Base-by-base conservation (phyloP, 2,329 filamentous ascomycete species). In the Knoxdaviesia capensis region DNA sequence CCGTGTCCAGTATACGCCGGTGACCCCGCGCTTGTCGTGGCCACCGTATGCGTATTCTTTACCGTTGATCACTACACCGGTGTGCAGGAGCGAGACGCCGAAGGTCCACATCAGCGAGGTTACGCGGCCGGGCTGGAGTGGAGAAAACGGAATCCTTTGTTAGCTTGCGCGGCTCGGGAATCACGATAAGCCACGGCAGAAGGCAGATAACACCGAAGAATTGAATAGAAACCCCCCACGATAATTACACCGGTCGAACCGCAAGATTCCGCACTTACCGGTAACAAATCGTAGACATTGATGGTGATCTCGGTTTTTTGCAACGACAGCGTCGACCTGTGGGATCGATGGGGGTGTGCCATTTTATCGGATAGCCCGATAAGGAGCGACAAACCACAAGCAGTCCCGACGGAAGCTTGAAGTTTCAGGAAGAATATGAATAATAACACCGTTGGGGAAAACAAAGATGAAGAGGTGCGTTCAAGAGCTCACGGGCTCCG, bases 1-100 rank as follows among this genome's bases (percentile, higher is more conserved):
- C 47, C 67, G 75, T 10, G 82, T 88, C 75, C 77, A 86, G 61
- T 90, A 92, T 6, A 92, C 83, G 40, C 84, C 84, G 4, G 80
- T 88, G 44, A 78, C 58, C 29, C 71, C 71, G 40, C 63, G 71
- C 50, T 71, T 71, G 53, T 83, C 75, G 56, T 92, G 84, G 1
- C 84, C 84, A 37, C 84, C 84, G 52, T 84, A 92, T 28, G 84
- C 84, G 55, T 90, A 92, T 63, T 92, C 84, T 48, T 67, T 72
- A 49, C 78, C 74, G 54, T 78, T 77, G 58, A 90, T 83, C 36
- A 86, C 81, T 42, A 92, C 79, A 41, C 82, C 84, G 0, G 83
- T 83, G 56, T 92, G 84, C 5, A 90, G 70, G 33, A 92, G 73
- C 5, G 78, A 82, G 38, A 78, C 71, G 45, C 84, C 84, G 43